These are phyloP conservation scores for Diplodia intermedia DNA, from an alignment of 2,329 filamentous ascomycete genomes.

Conservation along the genomic window DNA sequence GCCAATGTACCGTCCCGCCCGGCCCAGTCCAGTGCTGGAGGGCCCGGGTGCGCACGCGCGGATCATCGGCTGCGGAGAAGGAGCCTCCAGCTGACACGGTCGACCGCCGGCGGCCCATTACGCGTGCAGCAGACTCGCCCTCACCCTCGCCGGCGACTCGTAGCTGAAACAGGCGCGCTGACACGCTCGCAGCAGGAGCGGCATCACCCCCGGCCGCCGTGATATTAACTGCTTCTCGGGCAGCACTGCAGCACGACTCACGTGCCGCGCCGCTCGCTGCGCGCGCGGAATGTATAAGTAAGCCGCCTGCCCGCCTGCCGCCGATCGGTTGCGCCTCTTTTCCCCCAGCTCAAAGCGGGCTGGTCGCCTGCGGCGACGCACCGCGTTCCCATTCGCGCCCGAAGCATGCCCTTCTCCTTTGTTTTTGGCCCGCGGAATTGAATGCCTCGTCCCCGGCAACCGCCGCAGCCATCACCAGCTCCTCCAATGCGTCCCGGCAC, in stretches of 20 bases:
- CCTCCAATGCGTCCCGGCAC: slow-evolving; percentile 1
- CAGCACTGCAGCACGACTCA: slow-evolving; percentile 19
- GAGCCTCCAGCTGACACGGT: slow-evolving; percentile 15
- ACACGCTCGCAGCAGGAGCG: slow-evolving; percentile 4
- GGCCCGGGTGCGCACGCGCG: slow-evolving; percentile 16
- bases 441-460: slow-evolving; percentile 11
- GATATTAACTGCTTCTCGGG: not conserved
- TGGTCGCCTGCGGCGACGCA: slow-evolving; percentile 10
- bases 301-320: slow-evolving; percentile 15
- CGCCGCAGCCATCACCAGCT: not conserved
- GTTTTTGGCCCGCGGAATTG: slow-evolving; percentile 12
- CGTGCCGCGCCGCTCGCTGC: slow-evolving; percentile 4
- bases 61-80: slow-evolving; percentile 23
- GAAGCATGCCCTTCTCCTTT: slow-evolving; percentile 7
- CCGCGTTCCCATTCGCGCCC: slow-evolving; percentile 19
- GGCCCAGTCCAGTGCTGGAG: not conserved
- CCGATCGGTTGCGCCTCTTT: slow-evolving; percentile 25
- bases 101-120: slow-evolving; percentile 3
- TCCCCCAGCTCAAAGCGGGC: slow-evolving; percentile 8
- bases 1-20: slow-evolving; percentile 24
- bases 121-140: slow-evolving; percentile 12
- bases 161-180: slow-evolving; percentile 22
- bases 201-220: slow-evolving; percentile 1
- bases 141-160: not conserved
- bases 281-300: slow-evolving; percentile 27